These are phyloP conservation scores for Stemphylium vesicarium DNA, from an alignment of 2,329 filamentous ascomycete genomes.

Conservation along the genomic window DNA sequence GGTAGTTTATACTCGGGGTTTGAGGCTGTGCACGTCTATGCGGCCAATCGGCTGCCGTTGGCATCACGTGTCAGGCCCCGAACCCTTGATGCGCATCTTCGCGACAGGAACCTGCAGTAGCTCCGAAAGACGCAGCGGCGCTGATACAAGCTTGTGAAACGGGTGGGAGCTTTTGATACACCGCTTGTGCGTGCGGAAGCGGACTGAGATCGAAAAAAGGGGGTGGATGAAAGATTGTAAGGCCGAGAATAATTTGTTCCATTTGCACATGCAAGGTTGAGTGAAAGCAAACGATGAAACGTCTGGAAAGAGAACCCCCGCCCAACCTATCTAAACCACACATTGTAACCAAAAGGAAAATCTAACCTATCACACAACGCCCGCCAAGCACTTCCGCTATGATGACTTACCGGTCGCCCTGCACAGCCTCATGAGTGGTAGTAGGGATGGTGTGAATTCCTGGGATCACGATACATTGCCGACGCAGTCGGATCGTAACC, in stretches of 20 bases:
- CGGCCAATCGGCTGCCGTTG: neutral
- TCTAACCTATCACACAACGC: constrained; percentile 6
- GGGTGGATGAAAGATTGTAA: too few relatives aligned
- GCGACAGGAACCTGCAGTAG: too few relatives aligned
- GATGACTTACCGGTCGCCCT: constrained; percentile 18
- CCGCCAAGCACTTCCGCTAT: neutral
- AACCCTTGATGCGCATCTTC: too few relatives aligned
- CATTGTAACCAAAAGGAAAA: neutral
- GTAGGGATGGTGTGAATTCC: constrained; percentile 20
- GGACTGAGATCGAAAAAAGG: too few relatives aligned
- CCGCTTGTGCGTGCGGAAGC: too few relatives aligned
- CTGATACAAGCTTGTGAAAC: neutral
- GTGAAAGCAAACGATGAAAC: too few relatives aligned
- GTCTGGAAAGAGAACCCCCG: too few relatives aligned
- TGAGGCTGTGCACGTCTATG: constrained; percentile 9
- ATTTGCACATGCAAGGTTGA: too few relatives aligned
- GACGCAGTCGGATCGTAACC: constrained; percentile 9
- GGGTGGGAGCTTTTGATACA: too few relatives aligned
- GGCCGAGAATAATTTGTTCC: too few relatives aligned
- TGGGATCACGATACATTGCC: constrained; percentile 29
- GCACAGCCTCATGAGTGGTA: constrained; percentile 32
- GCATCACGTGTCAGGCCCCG: constrained; percentile 1
- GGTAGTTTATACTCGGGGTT: constrained; percentile 7
- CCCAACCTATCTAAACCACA: too few relatives aligned
- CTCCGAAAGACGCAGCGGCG: neutral